Evolutionary conservation across 2,329 filamentous ascomycete genomes (phyloP).

Genomic region (Xylaria arbuscula): DNA sequence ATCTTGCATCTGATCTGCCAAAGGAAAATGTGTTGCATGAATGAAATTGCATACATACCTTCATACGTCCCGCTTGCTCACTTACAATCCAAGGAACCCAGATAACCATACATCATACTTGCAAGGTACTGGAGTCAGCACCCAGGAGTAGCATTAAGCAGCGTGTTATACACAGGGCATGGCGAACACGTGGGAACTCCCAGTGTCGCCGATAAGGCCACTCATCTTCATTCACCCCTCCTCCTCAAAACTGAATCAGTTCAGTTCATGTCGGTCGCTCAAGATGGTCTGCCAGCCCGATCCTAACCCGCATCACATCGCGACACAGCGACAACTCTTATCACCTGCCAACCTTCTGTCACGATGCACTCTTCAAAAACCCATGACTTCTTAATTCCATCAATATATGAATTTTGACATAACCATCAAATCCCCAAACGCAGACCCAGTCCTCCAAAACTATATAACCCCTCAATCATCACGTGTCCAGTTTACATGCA

Average conservation of each 20-base stretch:
- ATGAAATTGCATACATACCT: not conserved
- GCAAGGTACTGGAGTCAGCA: not conserved
- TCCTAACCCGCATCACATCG: not conserved
- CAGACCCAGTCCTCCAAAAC: no score
- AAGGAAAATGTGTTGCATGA: not conserved
- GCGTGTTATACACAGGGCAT: not conserved
- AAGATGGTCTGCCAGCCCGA: not conserved
- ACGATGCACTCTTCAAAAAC: no score
- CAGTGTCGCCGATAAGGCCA: not conserved
- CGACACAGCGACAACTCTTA: not conserved
- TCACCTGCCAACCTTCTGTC: not conserved
- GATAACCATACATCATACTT: not conserved
- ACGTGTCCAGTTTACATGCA: no score
- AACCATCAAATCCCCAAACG: no score
- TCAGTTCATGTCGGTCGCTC: not conserved
- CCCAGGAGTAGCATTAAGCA: not conserved
- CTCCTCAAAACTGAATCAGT: not conserved
- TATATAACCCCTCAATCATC: no score
- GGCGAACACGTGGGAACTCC: conserved; percentile 1
- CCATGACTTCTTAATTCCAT: no score
- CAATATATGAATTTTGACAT: no score
- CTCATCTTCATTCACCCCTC: no score
- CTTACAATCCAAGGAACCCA: not conserved
- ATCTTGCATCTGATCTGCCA: conserved; percentile 15
- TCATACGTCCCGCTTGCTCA: not conserved